Percentiles rank a stretch among this genome's conserved stretches.
Conservation (phyloP, 73 alveolate genomes). For the Tetrahymena elliotti region DNA sequence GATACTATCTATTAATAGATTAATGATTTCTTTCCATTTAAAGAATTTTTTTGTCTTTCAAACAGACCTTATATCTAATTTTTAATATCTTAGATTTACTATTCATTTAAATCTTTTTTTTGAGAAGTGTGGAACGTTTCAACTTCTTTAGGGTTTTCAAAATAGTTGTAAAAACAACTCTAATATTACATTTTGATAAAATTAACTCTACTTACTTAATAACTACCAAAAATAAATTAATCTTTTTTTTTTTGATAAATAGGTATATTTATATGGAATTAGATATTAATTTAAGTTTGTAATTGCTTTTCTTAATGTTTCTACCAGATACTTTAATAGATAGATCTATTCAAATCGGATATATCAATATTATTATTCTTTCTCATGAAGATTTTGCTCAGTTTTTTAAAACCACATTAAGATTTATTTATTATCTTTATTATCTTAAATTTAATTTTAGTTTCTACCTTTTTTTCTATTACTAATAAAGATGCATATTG, state of each 20-base stretch:
- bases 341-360: neutral
- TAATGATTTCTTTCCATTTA: neutral
- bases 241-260: neutral
- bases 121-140: neutral
- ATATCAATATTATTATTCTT: neutral
- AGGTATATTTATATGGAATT: no score
- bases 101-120: neutral
- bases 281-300: no score
- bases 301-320: neutral
- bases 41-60: neutral
- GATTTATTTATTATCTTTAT: no score
- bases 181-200: neutral
- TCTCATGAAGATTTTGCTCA: no score
- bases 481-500: no score
- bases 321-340: neutral
- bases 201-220: neutral
- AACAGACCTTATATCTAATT: neutral
- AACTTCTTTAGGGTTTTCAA: neutral
- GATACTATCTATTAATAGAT: neutral
- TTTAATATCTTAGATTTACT: neutral
- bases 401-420: no score
- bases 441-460: no score
- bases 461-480: no score
- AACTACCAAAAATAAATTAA: neutral
- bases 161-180: neutral